A percentile compares a stretch with the other conserved stretches of the same genome.
Conservation (phyloP, 176 grass and related monocot species). For the Lolium rigidum region DNA sequence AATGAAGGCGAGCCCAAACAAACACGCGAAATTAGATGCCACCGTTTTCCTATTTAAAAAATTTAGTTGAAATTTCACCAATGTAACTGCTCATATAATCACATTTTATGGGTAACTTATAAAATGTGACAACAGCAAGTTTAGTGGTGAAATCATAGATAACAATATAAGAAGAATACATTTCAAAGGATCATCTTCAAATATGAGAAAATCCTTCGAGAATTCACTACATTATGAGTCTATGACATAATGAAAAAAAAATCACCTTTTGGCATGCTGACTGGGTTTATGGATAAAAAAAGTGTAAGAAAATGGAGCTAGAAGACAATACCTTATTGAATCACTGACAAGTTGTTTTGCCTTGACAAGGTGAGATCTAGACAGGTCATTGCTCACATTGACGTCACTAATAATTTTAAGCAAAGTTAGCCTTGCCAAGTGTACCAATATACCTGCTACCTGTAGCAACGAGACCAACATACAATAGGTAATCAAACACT, state of each 20-base stretch:
- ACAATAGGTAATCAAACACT: slow-evolving; percentile 35
- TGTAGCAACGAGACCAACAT: slow-evolving; percentile 41
- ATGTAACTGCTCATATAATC: slow-evolving; percentile 15
- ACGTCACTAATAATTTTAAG: slow-evolving; percentile 51
- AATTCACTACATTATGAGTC: background rate
- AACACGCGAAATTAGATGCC: background rate
- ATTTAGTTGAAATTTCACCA: slow-evolving; percentile 3
- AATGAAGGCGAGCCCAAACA: background rate
- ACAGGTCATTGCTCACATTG: slow-evolving; percentile 46
- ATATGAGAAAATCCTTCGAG: background rate
- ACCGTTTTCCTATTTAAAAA: background rate
- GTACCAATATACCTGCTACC: slow-evolving; percentile 66
- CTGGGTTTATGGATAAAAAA: background rate
- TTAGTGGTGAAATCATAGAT: slow-evolving; percentile 8
- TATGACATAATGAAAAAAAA: slow-evolving; percentile 1
- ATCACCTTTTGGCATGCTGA: background rate
- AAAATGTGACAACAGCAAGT: slow-evolving; percentile 6
- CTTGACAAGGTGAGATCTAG: slow-evolving; percentile 49
- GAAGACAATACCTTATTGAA: slow-evolving; percentile 71
- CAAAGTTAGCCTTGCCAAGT: slow-evolving; percentile 77
- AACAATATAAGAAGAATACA: background rate
- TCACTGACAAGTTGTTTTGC: slow-evolving; percentile 62
- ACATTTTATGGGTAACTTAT: slow-evolving; percentile 6
- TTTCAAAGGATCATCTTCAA: slow-evolving; percentile 9
- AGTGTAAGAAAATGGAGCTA: background rate